These are phyloP conservation scores for Apostasia shenzhenica DNA, from an alignment of 106 monocot genomes.

Conservation along the genomic window DNA sequence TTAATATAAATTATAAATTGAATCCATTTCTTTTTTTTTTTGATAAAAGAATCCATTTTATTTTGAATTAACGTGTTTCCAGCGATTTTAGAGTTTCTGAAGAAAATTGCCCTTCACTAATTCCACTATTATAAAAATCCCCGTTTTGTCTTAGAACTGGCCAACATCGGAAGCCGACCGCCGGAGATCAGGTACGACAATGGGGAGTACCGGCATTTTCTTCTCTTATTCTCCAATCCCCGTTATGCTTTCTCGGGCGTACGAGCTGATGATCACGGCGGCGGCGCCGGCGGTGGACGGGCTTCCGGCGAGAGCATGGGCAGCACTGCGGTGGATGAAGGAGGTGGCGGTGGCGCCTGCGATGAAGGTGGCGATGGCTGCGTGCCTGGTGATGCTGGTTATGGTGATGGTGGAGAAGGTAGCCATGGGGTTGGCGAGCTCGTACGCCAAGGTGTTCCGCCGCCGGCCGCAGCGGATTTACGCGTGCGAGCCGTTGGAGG, in stretches of 20 bases:
- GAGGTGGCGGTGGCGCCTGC: slow-evolving; percentile 4
- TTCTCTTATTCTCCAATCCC: too few relatives aligned
- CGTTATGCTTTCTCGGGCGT: background rate
- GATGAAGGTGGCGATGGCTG: background rate
- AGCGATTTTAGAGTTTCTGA: too few relatives aligned
- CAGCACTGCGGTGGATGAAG: slow-evolving; percentile 1
- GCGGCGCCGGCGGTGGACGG: background rate
- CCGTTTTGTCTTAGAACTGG: too few relatives aligned
- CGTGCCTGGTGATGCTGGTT: slow-evolving; percentile 28
- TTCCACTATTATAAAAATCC: too few relatives aligned
- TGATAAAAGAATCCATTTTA: too few relatives aligned
- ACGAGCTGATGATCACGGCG: background rate
- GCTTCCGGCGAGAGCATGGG: background rate
- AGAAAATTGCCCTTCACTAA: too few relatives aligned
- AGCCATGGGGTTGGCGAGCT: slow-evolving; percentile 12
- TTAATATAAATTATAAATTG: too few relatives aligned
- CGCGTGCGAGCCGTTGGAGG: slow-evolving; percentile 18
- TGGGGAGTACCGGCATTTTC: too few relatives aligned
- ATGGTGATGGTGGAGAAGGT: slow-evolving; percentile 28
- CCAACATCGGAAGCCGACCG: too few relatives aligned
- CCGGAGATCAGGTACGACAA: too few relatives aligned
- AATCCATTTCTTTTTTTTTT: too few relatives aligned
- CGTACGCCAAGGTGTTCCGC: slow-evolving; percentile 25
- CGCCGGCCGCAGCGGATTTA: slow-evolving; percentile 17
- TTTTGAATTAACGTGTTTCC: too few relatives aligned